Base-by-base conservation (phyloP, 345 rosid genomes). In the Citrus mangshanensis region DNA sequence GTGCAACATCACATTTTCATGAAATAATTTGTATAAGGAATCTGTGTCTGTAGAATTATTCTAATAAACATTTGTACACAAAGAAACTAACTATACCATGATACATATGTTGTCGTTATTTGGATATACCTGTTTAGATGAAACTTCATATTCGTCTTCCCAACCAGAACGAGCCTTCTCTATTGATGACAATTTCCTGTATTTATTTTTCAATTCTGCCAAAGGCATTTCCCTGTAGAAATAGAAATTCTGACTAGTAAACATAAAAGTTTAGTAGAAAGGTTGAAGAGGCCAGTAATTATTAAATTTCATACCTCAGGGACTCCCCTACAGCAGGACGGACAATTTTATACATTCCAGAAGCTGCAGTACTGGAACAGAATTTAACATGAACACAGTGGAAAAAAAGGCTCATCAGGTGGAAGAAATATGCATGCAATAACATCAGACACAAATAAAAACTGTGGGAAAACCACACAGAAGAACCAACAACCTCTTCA, bases 281-380 rank as follows among this genome's bases (percentile, higher is more conserved):
- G 12, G 38, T 83, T 22, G 60, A 74, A 49, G 35, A 80, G 62
- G 69, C 70, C 19, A 38, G 18, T 24, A 80, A 34, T 42, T 74
- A 72, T 71, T 72, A 49, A 63, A 75, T 49, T 34, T 46, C 76
- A 80, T 84, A 93, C 99, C 99, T 93, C 77, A 92, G 75, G 65
- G 99, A 91, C 86, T 93, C 97, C 77, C 99, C 99, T 78, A 96
- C 93, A 63, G 98, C 88, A 84, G 99, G 98, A 37, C 98, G 93
- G 37, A 95, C 92, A 55, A 89, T 91, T 90, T 93, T 95, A 83
- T 84, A 95, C 89, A 89, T 78, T 74, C 96, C 97, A 73, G 98
- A 90, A 68, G 92, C 87, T 55, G 96, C 84, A 77, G 96, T 68
- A 80, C 98, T 95, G 93, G 60, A 80, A 72, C 79, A 75, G 79